Conservation (phyloP, 2,329 filamentous ascomycete species). For the Fusarium sacchari region DNA sequence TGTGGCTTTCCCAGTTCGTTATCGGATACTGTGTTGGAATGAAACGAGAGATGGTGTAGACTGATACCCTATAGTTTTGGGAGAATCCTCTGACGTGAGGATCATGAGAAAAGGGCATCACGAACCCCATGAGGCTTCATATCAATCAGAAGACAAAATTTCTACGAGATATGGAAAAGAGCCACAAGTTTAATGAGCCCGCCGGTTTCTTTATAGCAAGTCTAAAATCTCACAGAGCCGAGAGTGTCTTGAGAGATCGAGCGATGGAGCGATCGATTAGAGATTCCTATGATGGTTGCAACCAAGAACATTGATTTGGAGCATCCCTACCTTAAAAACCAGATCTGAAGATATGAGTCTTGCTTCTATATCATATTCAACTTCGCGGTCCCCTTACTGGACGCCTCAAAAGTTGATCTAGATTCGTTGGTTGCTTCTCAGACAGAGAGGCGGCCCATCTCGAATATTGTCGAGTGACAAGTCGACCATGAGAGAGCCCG, state of each 20-base stretch:
- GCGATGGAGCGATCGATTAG: constrained; percentile 17
- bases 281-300: constrained; percentile 12
- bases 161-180: constrained; percentile 1
- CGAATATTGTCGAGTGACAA: background rate
- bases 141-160: background rate
- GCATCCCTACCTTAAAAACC: constrained; percentile 2
- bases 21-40: constrained; percentile 11
- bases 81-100: background rate
- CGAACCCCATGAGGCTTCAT: background rate
- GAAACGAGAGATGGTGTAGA: background rate
- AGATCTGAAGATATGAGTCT: background rate
- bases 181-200: constrained; percentile 23
- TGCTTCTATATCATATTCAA: background rate
- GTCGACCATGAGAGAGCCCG: background rate
- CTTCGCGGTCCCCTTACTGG: background rate
- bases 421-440: background rate
- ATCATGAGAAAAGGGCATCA: background rate
- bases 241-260: constrained; percentile 26
- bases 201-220: constrained; percentile 14
- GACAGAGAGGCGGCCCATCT: background rate
- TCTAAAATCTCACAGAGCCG: background rate
- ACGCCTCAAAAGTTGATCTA: constrained; percentile 1
- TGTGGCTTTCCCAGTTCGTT: background rate
- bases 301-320: constrained; percentile 1
- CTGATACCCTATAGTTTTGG: background rate